phyloP scores from a whole-genome alignment of 2,329 filamentous ascomycete species.

The Aciculosporium take region DNA sequence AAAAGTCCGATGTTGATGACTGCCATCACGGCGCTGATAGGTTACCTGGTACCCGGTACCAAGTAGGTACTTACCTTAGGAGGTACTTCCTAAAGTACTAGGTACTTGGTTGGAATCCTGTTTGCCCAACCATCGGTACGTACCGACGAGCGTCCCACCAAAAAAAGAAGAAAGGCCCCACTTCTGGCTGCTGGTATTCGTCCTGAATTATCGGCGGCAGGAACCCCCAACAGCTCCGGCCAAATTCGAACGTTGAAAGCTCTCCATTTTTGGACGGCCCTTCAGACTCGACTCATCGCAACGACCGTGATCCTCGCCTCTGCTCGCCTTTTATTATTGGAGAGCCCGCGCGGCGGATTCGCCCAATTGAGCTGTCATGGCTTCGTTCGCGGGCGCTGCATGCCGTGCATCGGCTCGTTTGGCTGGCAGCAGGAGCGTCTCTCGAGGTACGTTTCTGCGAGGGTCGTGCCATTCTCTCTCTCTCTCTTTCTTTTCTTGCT shows the following conservation, averaged over 20 bases:
- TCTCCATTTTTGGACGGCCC: slow-evolving; percentile 6
- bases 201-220: slow-evolving; percentile 15
- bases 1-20: too few relatives aligned
- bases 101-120: background rate
- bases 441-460: slow-evolving; percentile 38
- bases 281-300: slow-evolving; percentile 1
- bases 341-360: background rate
- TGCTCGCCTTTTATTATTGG: background rate
- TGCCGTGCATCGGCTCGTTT: slow-evolving; percentile 50
- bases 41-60: too few relatives aligned
- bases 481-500: background rate
- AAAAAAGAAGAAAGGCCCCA: slow-evolving; percentile 12
- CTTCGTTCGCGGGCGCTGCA: slow-evolving; percentile 49
- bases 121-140: slow-evolving; percentile 4
- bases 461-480: background rate
- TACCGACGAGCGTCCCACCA: slow-evolving; percentile 11
- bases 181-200: slow-evolving; percentile 13
- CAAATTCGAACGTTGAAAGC: background rate
- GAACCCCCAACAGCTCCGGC: slow-evolving; percentile 19
- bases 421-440: slow-evolving; percentile 31
- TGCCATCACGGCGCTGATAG: too few relatives aligned
- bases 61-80: too few relatives aligned
- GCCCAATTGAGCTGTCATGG: slow-evolving; percentile 34
- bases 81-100: too few relatives aligned
- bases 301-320: background rate